Percentiles rank a stretch among this genome's conserved stretches.
These are phyloP conservation scores for Stereum hirsutum DNA, from an alignment of 1,284 basidiomycete genomes.

Conservation along the genomic window DNA sequence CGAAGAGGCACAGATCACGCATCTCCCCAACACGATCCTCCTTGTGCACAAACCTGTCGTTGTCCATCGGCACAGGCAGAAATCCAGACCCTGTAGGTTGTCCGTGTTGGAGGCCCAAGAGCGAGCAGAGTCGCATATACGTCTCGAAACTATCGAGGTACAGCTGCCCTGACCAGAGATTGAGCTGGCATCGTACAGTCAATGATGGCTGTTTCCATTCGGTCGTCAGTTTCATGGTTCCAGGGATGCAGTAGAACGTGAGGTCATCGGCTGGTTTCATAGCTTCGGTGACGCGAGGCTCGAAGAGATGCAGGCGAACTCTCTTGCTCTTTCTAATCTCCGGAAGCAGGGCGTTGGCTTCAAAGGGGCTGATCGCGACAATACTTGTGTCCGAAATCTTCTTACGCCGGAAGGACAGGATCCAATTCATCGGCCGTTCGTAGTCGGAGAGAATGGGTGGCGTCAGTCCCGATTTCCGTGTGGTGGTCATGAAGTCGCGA, in stretches of 20 bases:
- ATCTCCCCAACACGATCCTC: constrained; percentile 5
- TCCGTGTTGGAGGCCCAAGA: constrained; percentile 27
- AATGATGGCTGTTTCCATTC: neutral
- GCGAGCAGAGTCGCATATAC: constrained; percentile 23
- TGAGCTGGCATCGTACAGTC: constrained; percentile 25
- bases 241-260: constrained; percentile 22
- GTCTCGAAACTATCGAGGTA: constrained; percentile 23
- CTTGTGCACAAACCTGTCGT: constrained; percentile 27
- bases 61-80: constrained; percentile 13
- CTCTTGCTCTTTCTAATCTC: constrained; percentile 21
- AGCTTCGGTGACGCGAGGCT: constrained; percentile 24
- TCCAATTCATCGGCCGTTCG: constrained; percentile 35
- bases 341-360: constrained; percentile 30
- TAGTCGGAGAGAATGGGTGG: constrained; percentile 24
- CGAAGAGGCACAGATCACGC: constrained; percentile 15
- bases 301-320: constrained; percentile 33
- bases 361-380: constrained; percentile 34
- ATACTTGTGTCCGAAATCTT: neutral
- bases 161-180: constrained; percentile 34
- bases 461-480: neutral
- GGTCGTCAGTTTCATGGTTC: constrained; percentile 10
- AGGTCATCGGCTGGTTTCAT: constrained; percentile 31
- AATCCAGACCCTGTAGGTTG: constrained; percentile 10
- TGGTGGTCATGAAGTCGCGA: constrained; percentile 1
- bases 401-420: constrained; percentile 19